These are phyloP conservation scores for Ceratobasidium sp. DNA, from an alignment of 1,284 basidiomycete species.

Conservation along the genomic window DNA sequence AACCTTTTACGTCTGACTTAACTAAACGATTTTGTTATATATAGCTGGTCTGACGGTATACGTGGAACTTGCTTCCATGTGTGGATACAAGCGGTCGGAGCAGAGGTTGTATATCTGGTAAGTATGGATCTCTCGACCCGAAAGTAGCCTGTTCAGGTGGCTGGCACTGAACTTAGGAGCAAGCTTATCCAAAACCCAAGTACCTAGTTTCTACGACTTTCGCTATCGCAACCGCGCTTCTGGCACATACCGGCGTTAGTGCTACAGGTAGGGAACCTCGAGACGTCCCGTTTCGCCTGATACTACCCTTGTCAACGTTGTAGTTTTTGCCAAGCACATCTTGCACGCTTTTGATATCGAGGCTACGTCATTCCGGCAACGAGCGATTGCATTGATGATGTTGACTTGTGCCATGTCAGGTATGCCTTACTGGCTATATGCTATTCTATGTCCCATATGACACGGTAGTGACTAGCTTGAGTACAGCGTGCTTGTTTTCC, in stretches of 20 bases:
- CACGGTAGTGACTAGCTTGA: not conserved
- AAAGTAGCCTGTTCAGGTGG: not conserved
- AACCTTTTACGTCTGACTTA: not conserved
- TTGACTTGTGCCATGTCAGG: conserved; percentile 44
- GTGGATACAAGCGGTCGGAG: conserved; percentile 56
- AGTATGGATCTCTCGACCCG: conserved; percentile 12
- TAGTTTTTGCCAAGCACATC: conserved; percentile 46
- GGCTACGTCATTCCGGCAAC: conserved; percentile 43
- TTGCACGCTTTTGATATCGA: conserved; percentile 44
- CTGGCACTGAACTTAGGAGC: conserved; percentile 44
- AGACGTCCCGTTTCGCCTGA: too few relatives aligned
- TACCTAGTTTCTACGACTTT: conserved; percentile 53
- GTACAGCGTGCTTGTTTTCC: conserved; percentile 42
- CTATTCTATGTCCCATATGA: not conserved
- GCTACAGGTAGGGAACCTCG: too few relatives aligned
- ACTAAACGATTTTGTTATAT: too few relatives aligned
- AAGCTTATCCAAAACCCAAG: conserved; percentile 52
- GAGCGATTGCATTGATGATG: conserved; percentile 43
- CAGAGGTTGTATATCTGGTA: conserved; percentile 54
- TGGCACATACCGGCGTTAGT: conserved; percentile 47
- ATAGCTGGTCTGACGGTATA: conserved; percentile 45
- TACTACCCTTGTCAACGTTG: too few relatives aligned
- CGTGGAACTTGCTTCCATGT: conserved; percentile 46
- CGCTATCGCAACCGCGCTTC: conserved; percentile 54
- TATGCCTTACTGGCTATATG: conserved; percentile 33